Evolutionary conservation across 306 rosid species (phyloP).

Genomic region (Albizia julibrissin): DNA sequence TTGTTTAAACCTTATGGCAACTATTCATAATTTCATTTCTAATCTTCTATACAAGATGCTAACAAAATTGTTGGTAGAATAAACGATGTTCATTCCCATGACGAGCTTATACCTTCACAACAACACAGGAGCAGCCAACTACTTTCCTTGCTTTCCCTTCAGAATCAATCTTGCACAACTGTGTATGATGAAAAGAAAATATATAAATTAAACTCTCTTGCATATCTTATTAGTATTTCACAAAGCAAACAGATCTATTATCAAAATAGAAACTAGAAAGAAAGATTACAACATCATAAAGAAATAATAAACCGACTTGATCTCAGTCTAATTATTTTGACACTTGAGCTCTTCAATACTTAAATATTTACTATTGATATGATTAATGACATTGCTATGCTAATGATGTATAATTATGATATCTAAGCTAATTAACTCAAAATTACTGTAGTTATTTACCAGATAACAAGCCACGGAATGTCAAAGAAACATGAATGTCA

Average conservation of each 20-base stretch:
- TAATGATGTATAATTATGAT: background rate
- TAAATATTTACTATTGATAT: background rate
- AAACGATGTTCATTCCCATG: background rate
- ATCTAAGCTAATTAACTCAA: background rate
- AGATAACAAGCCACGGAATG: background rate
- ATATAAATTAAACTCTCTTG: background rate
- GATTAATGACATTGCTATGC: background rate
- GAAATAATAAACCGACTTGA: background rate
- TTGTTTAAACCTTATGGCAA: background rate
- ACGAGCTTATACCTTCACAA: constrained; percentile 47
- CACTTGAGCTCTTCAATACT: background rate
- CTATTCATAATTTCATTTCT: background rate
- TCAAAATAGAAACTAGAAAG: background rate
- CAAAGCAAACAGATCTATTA: background rate
- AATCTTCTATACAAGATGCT: background rate
- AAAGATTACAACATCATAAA: too few species aligned
- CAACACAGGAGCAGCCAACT: constrained; percentile 49
- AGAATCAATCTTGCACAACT: constrained; percentile 61
- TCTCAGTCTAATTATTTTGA: background rate
- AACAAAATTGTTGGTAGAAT: background rate
- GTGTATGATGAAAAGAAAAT: background rate
- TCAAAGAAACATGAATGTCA: background rate
- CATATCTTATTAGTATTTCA: background rate
- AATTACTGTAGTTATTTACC: background rate
- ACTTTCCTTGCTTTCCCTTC: constrained; percentile 55